Evolutionary conservation across 148 eudicot genomes (phyloP).

Genomic region (Diospyros lotus): DNA sequence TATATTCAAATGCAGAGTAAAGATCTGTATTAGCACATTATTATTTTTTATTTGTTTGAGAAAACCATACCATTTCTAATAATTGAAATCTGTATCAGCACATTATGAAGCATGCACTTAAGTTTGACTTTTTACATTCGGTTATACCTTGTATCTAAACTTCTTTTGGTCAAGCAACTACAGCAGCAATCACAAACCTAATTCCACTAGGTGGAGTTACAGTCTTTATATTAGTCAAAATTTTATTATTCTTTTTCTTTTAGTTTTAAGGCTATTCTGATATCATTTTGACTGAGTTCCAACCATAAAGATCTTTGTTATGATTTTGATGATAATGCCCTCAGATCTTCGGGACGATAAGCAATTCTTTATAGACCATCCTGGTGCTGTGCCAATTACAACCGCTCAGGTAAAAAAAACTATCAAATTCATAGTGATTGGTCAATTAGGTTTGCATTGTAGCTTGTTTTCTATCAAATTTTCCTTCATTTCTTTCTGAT

Average conservation of each 20-base stretch:
- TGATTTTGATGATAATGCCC: constrained; percentile 18
- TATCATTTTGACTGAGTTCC: background rate
- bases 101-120: too few species aligned
- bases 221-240: too few species aligned
- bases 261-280: background rate
- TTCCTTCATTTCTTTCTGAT: background rate
- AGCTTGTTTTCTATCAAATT: background rate
- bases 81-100: too few species aligned
- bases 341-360: constrained; percentile 86
- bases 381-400: constrained; percentile 78
- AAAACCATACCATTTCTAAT: background rate
- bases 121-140: too few species aligned
- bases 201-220: too few species aligned
- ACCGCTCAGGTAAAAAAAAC: constrained; percentile 54
- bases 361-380: constrained; percentile 78
- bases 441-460: background rate
- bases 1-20: background rate
- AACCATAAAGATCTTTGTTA: constrained; percentile 7
- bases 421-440: background rate
- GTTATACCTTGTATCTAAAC: too few species aligned
- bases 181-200: too few species aligned
- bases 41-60: too few species aligned
- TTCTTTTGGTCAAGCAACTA: too few species aligned
- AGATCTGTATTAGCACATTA: too few species aligned
- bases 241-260: too few species aligned